A percentile compares a stretch with the other conserved stretches of the same genome.
These are phyloP conservation scores for Colletotrichum sp. DNA, from an alignment of 2,329 filamentous ascomycete species.

Conservation along the genomic window DNA sequence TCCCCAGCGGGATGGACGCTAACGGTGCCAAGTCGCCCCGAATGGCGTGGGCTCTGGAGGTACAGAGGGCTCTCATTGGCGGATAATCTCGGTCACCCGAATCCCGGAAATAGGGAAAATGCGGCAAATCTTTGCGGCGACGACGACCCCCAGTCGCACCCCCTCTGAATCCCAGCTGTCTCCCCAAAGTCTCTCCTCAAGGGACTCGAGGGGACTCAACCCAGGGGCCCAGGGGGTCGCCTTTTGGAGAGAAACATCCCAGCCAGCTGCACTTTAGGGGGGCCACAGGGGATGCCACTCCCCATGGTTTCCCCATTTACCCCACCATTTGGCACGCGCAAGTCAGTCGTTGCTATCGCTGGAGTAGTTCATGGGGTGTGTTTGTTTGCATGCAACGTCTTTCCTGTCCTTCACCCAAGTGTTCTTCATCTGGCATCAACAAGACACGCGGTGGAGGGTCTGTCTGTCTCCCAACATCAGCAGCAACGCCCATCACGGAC, in stretches of 20 bases:
- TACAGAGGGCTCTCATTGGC: slow-evolving; percentile 11
- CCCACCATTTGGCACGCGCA: slow-evolving; percentile 19
- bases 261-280: not conserved
- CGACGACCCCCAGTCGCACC: not conserved
- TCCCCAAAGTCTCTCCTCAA: not conserved
- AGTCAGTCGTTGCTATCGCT: not conserved
- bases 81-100: slow-evolving; percentile 16
- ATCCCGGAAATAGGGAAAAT: slow-evolving; percentile 23
- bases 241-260: not conserved
- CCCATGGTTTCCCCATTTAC: slow-evolving; percentile 19
- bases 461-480: not conserved
- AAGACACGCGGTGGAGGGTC: not conserved
- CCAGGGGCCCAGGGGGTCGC: not conserved
- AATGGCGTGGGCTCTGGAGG: not conserved
- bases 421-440: not conserved
- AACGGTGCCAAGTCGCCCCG: slow-evolving; percentile 12
- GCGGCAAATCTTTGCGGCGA: slow-evolving; percentile 19
- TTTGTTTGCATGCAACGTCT: not conserved
- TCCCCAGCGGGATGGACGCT: slow-evolving; percentile 3
- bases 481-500: not conserved
- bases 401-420: not conserved
- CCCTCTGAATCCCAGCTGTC: not conserved
- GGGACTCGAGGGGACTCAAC: not conserved
- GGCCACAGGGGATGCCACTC: not conserved
- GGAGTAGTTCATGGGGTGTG: not conserved